These are phyloP conservation scores for Phanerochaete carnosa DNA, from an alignment of 768 basidiomycete genomes.

Conservation along the genomic window DNA sequence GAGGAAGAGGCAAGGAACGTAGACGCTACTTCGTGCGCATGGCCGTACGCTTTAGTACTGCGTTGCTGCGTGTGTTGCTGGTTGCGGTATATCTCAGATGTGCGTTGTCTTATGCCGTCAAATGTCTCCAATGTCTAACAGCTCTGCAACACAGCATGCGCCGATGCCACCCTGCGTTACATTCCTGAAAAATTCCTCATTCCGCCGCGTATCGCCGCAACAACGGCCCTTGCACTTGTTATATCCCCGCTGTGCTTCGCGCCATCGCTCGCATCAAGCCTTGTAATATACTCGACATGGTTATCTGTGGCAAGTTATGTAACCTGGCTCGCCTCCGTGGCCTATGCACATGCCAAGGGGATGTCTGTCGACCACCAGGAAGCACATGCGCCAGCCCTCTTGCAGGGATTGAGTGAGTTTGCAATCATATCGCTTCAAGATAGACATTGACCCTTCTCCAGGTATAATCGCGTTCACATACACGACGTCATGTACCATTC, in stretches of 20 bases:
- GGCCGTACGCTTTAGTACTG: conserved; percentile 42
- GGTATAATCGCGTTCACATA: conserved; percentile 64
- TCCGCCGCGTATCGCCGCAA: conserved; percentile 37
- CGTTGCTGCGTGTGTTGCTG: conserved; percentile 45
- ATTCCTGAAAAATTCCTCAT: conserved; percentile 34
- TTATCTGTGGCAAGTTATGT: conserved; percentile 58
- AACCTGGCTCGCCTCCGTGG: conserved; percentile 54
- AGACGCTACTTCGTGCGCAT: conserved; percentile 41
- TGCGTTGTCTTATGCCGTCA: conserved; percentile 32
- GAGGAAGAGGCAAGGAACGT: conserved; percentile 48
- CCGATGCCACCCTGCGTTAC: conserved; percentile 48
- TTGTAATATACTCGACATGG: conserved; percentile 53
- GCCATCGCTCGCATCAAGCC: conserved; percentile 50
- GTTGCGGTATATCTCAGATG: conserved; percentile 65
- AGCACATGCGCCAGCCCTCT: conserved; percentile 43
- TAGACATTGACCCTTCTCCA: conserved; percentile 20
- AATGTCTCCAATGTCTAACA: neutral
- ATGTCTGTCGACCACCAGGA: conserved; percentile 25
- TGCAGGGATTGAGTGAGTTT: conserved; percentile 63
- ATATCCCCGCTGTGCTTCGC: conserved; percentile 52
- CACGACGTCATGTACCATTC: conserved; percentile 60
- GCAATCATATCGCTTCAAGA: neutral
- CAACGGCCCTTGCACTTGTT: conserved; percentile 38
- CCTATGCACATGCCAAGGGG: conserved; percentile 51
- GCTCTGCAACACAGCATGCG: conserved; percentile 43